phyloP scores from a whole-genome alignment of 805 yeast genomes.

The Wickerhamomyces bovis region DNA sequence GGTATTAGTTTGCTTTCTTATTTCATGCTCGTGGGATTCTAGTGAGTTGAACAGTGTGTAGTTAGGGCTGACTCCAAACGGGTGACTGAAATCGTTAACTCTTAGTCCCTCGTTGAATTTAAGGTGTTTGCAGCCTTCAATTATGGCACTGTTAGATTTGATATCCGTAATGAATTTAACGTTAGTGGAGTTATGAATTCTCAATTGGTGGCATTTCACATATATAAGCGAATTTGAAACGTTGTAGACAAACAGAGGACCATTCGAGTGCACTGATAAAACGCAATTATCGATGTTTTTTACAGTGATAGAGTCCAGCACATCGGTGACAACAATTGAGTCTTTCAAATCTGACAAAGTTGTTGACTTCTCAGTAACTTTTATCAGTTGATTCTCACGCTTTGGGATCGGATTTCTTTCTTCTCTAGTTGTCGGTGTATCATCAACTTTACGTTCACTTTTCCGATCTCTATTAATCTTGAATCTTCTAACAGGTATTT shows the following conservation, averaged over 20 bases:
- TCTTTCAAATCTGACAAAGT: slow-evolving; percentile 6
- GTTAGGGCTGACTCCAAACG: slow-evolving; percentile 18
- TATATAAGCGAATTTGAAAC: slow-evolving; percentile 8
- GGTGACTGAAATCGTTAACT: slow-evolving; percentile 20
- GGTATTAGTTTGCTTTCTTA: background rate
- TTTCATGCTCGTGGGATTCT: background rate
- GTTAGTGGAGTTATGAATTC: slow-evolving; percentile 14
- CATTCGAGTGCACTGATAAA: slow-evolving; percentile 8
- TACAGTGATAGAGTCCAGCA: slow-evolving; percentile 10
- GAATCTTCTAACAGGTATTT: slow-evolving; percentile 8
- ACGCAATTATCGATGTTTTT: slow-evolving; percentile 8
- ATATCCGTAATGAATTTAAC: slow-evolving; percentile 6
- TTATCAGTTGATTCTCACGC: background rate
- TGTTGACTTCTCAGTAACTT: background rate
- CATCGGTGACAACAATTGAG: slow-evolving; percentile 7
- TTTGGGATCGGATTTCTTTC: background rate
- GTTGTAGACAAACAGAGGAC: slow-evolving; percentile 15
- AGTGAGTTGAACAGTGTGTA: background rate
- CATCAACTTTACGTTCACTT: background rate
- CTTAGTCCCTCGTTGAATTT: slow-evolving; percentile 8
- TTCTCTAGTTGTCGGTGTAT: background rate
- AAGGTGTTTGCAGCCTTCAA: slow-evolving; percentile 15
- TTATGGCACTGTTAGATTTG: slow-evolving; percentile 12
- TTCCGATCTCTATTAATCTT: slow-evolving; percentile 6
- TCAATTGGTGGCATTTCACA: slow-evolving; percentile 18